A percentile compares a stretch with the other conserved stretches of the same genome.
Evolutionary conservation across 345 rosid species (phyloP).

Genomic region (Brassica juncea): DNA sequence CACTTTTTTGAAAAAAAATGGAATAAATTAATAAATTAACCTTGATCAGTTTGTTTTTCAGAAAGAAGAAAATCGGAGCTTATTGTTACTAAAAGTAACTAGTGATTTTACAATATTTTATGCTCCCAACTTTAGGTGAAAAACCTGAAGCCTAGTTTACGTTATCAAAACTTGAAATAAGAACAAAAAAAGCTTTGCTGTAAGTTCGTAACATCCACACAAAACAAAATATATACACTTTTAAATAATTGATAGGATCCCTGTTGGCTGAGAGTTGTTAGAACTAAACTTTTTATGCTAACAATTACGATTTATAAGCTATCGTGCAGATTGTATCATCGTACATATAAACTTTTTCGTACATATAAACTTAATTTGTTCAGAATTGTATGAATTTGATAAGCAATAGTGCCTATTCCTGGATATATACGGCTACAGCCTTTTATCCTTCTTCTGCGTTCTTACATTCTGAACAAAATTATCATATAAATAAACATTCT

Average conservation of each 20-base stretch:
- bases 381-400: constrained; percentile 17
- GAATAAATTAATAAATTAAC: no score
- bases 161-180: no score
- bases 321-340: neutral
- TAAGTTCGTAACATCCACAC: neutral
- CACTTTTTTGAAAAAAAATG: no score
- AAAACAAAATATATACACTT: neutral
- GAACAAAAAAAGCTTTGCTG: no score
- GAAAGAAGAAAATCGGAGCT: no score
- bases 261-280: neutral
- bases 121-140: no score
- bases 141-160: no score
- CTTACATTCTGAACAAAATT: neutral
- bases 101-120: no score
- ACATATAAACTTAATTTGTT: neutral
- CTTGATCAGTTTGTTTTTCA: no score
- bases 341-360: neutral
- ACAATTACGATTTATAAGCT: constrained; percentile 4
- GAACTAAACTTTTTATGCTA: neutral
- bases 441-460: constrained; percentile 8
- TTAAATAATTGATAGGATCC: neutral
- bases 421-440: constrained; percentile 17
- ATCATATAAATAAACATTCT: neutral
- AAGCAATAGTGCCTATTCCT: constrained; percentile 13
- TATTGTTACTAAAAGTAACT: no score